Evolutionary conservation across 2,329 filamentous ascomycete species (phyloP).

Genomic region (Teratosphaeriaceae sp.): DNA sequence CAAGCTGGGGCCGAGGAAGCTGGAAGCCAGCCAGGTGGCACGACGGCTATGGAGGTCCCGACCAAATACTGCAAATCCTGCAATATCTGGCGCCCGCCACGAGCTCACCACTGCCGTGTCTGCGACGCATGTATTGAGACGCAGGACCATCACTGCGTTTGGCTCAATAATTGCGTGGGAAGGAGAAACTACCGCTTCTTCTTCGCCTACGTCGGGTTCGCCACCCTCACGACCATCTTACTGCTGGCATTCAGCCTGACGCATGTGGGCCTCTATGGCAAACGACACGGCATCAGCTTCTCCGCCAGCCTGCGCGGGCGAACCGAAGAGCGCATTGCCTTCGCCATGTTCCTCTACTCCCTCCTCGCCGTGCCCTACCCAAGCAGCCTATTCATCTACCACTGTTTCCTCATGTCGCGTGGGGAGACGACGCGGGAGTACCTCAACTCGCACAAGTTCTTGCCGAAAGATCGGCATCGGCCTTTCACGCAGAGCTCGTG

Average conservation of each 20-base stretch:
- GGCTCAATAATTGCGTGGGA: slow-evolving; percentile 97
- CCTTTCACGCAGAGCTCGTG: slow-evolving; percentile 74
- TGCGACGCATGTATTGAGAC: slow-evolving; percentile 98
- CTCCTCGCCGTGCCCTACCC: slow-evolving; percentile 72
- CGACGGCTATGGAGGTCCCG: slow-evolving; percentile 89
- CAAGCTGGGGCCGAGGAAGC: background rate
- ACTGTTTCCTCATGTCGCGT: slow-evolving; percentile 81
- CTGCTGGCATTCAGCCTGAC: slow-evolving; percentile 71
- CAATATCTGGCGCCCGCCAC: slow-evolving; percentile 92
- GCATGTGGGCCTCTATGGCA: slow-evolving; percentile 69
- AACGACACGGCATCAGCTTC: slow-evolving; percentile 60
- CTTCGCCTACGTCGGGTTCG: slow-evolving; percentile 78
- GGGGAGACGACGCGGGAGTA: slow-evolving; percentile 96
- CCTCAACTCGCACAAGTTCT: slow-evolving; percentile 91
- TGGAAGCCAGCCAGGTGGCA: slow-evolving; percentile 6
- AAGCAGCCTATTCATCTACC: slow-evolving; percentile 75
- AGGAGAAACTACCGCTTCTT: slow-evolving; percentile 98
- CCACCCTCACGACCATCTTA: slow-evolving; percentile 69
- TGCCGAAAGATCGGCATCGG: slow-evolving; percentile 82
- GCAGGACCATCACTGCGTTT: slow-evolving; percentile 96
- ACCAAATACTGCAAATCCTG: slow-evolving; percentile 98
- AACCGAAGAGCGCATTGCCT: slow-evolving; percentile 36
- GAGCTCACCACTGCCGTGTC: slow-evolving; percentile 90
- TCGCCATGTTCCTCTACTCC: slow-evolving; percentile 83
- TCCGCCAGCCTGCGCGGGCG: slow-evolving; percentile 47